phyloP scores from a whole-genome alignment of 2,329 filamentous ascomycete species.

The Orbilia ellipsospora region DNA sequence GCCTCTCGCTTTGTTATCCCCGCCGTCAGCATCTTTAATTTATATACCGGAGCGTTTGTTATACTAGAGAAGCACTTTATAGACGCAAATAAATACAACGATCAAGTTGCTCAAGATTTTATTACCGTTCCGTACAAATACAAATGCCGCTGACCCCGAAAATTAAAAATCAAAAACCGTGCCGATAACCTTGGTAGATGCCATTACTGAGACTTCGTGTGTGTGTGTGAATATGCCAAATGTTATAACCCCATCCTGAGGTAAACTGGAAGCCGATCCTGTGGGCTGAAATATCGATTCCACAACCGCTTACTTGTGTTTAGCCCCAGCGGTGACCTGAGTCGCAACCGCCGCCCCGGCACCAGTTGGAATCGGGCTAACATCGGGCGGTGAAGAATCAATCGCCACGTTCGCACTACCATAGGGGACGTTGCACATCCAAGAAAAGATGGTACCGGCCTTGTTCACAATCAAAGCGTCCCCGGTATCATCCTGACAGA shows the following conservation, averaged over 20 bases:
- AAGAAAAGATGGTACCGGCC: slow-evolving; percentile 33
- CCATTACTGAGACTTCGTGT: slow-evolving; percentile 15
- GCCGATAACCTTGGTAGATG: slow-evolving; percentile 21
- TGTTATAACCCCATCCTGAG: too few species aligned
- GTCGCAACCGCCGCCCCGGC: slow-evolving; percentile 44
- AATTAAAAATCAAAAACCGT: slow-evolving; percentile 27
- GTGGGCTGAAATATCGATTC: background rate
- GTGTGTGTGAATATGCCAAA: too few species aligned
- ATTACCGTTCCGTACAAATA: slow-evolving; percentile 51
- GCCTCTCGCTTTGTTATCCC: slow-evolving; percentile 1
- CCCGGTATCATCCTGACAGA: slow-evolving; percentile 28
- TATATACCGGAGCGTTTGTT: too few species aligned
- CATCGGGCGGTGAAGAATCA: slow-evolving; percentile 29
- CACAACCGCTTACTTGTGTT: too few species aligned
- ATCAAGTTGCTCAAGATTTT: slow-evolving; percentile 28
- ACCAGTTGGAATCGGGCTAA: slow-evolving; percentile 20
- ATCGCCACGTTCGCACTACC: slow-evolving; percentile 48
- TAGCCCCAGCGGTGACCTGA: slow-evolving; percentile 19
- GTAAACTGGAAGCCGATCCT: background rate
- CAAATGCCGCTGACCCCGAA: slow-evolving; percentile 23
- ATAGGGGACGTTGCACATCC: slow-evolving; percentile 52
- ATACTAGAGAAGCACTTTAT: too few species aligned
- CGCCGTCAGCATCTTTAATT: too few species aligned
- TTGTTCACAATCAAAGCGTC: slow-evolving; percentile 40
- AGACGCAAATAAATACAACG: too few species aligned